Evolutionary conservation across 2,329 filamentous ascomycete species (phyloP).

Genomic region (Zymoseptoria pseudotritici): DNA sequence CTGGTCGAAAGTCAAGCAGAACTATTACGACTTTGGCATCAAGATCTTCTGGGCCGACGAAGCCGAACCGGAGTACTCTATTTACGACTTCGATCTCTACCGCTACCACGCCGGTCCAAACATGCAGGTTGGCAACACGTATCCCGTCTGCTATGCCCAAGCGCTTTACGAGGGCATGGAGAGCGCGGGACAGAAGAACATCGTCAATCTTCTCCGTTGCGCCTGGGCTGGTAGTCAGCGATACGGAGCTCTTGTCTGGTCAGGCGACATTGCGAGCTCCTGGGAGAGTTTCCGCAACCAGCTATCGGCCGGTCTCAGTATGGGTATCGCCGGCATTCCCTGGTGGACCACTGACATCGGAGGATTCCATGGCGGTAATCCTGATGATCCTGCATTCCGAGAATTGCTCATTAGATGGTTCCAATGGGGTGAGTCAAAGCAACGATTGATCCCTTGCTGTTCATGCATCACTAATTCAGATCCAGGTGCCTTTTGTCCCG

Average conservation of each 20-base stretch:
- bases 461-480: neutral
- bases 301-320: slow-evolving; percentile 56
- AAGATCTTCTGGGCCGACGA: slow-evolving; percentile 63
- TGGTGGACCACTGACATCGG: slow-evolving; percentile 69
- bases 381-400: slow-evolving; percentile 48
- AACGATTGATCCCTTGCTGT: neutral
- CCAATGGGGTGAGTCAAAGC: slow-evolving; percentile 49
- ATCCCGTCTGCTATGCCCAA: slow-evolving; percentile 50
- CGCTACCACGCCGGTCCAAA: slow-evolving; percentile 52
- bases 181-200: slow-evolving; percentile 46
- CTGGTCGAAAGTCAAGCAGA: slow-evolving; percentile 52
- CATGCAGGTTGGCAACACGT: slow-evolving; percentile 53
- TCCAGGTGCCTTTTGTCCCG: slow-evolving; percentile 50
- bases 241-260: slow-evolving; percentile 60
- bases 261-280: slow-evolving; percentile 58
- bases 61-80: slow-evolving; percentile 58
- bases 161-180: slow-evolving; percentile 54
- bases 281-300: slow-evolving; percentile 55
- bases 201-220: slow-evolving; percentile 54
- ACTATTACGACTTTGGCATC: slow-evolving; percentile 58
- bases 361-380: slow-evolving; percentile 60
- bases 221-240: slow-evolving; percentile 55
- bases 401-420: slow-evolving; percentile 63
- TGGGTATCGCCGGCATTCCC: slow-evolving; percentile 52
- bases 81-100: slow-evolving; percentile 61